Percentiles rank a stretch among this genome's conserved stretches.
These are phyloP conservation scores for Neonectria sp. DNA, from an alignment of 2,329 filamentous ascomycete species.

Conservation along the genomic window DNA sequence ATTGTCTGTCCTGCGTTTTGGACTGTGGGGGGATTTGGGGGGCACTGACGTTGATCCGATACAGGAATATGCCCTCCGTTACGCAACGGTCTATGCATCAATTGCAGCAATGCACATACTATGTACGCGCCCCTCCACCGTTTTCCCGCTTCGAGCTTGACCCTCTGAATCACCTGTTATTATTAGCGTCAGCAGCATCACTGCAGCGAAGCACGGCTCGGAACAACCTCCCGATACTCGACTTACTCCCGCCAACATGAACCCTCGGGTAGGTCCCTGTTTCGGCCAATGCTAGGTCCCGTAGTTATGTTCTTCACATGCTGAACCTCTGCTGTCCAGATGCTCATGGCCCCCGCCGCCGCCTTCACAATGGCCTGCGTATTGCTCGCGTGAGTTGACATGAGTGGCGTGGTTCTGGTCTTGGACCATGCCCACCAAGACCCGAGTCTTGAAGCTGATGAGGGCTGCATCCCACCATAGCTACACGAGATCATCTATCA, in stretches of 20 bases:
- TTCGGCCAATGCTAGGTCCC: background rate
- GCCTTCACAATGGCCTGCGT: conserved; percentile 69
- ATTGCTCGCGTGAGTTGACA: conserved; percentile 60
- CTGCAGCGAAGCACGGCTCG: conserved; percentile 1
- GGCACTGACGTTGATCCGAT: background rate
- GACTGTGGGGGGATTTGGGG: conserved; percentile 26
- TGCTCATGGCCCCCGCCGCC: conserved; percentile 64
- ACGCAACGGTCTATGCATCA: conserved; percentile 39
- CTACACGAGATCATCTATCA: conserved; percentile 60
- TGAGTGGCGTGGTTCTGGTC: conserved; percentile 36
- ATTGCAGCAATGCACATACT: conserved; percentile 46
- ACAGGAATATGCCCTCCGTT: conserved; percentile 21
- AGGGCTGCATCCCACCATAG: conserved; percentile 39
- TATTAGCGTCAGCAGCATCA: conserved; percentile 4
- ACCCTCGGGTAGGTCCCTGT: conserved; percentile 46
- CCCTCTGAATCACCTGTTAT: conserved; percentile 13
- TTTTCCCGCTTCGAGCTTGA: conserved; percentile 2
- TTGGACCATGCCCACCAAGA: background rate
- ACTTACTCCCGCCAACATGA: conserved; percentile 38
- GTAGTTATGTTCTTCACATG: background rate
- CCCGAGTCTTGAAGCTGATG: conserved; percentile 3
- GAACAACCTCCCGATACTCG: conserved; percentile 6
- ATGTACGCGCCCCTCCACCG: conserved; percentile 13
- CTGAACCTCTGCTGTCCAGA: conserved; percentile 49
- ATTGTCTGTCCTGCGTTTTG: conserved; percentile 22